Conservation (phyloP, 78 protist species). For the Guillardia theta region DNA sequence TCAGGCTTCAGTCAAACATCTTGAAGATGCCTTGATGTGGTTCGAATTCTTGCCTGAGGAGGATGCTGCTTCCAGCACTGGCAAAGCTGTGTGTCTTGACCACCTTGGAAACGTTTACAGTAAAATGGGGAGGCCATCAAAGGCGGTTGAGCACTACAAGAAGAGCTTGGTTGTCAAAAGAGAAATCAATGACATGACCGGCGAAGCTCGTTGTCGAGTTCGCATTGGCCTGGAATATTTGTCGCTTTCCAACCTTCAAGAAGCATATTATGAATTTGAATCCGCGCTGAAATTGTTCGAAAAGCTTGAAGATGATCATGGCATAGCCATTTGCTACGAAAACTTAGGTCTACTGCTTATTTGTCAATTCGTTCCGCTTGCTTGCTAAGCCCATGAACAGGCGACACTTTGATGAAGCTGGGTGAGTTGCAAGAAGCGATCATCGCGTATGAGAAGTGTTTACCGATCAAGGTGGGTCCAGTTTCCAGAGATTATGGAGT, state of each 20-base stretch:
- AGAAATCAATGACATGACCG: neutral
- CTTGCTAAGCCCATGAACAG: too few species aligned
- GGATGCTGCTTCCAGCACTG: neutral
- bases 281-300: neutral
- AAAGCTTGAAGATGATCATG: neutral
- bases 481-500: too few species aligned
- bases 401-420: slow-evolving; percentile 18
- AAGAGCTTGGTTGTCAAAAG: neutral
- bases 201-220: neutral
- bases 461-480: slow-evolving; percentile 38
- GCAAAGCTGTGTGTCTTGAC: neutral
- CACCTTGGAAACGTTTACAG: slow-evolving; percentile 25
- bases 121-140: neutral
- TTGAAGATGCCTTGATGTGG: neutral
- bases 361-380: too few species aligned
- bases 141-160: neutral
- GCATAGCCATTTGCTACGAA: slow-evolving; percentile 23
- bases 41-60: neutral
- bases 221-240: slow-evolving; percentile 6
- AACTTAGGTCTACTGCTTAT: too few species aligned
- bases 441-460: neutral
- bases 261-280: neutral
- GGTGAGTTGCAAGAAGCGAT: neutral
- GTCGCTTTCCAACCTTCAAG: neutral
- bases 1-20: neutral